Conservation (phyloP, 805 yeast genomes). For the Priceomyces haplophilus region DNA sequence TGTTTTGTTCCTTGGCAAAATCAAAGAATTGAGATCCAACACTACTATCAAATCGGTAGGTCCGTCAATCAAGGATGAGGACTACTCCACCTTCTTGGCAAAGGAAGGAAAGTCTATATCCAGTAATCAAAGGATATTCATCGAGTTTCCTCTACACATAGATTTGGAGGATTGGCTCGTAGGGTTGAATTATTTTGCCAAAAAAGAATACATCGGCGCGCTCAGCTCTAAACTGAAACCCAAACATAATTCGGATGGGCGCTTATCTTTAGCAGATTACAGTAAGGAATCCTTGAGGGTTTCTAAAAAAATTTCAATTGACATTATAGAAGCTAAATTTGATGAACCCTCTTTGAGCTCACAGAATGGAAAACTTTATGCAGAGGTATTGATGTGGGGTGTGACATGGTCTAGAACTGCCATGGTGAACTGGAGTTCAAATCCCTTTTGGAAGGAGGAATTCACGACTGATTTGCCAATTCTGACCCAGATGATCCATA, state of each 20-base stretch:
- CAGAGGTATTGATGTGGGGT: constrained; percentile 72
- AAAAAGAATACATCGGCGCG: constrained; percentile 50
- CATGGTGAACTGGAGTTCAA: constrained; percentile 42
- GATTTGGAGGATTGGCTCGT: constrained; percentile 79
- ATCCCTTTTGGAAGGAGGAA: constrained; percentile 84
- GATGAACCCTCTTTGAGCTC: constrained; percentile 18
- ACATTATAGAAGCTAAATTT: constrained; percentile 64
- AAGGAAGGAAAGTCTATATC: constrained; percentile 33
- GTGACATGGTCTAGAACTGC: constrained; percentile 79
- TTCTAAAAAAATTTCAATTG: constrained; percentile 51
- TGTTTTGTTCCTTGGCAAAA: constrained; percentile 55
- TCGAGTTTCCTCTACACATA: constrained; percentile 63
- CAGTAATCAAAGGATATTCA: constrained; percentile 42
- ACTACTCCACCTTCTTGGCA: constrained; percentile 24
- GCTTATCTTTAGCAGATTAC: constrained; percentile 14
- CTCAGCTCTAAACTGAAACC: constrained; percentile 10
- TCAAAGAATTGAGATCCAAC: constrained; percentile 50
- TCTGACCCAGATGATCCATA: constrained; percentile 49
- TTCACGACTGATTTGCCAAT: constrained; percentile 62
- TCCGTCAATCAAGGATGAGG: constrained; percentile 17
- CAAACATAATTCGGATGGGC: not conserved
- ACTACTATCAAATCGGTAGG: constrained; percentile 35
- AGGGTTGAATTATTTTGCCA: constrained; percentile 61
- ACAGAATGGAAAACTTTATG: constrained; percentile 43
- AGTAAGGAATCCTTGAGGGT: constrained; percentile 45